phyloP scores from a whole-genome alignment of 129 eudicot genomes.

The Flaveria bidentis region DNA sequence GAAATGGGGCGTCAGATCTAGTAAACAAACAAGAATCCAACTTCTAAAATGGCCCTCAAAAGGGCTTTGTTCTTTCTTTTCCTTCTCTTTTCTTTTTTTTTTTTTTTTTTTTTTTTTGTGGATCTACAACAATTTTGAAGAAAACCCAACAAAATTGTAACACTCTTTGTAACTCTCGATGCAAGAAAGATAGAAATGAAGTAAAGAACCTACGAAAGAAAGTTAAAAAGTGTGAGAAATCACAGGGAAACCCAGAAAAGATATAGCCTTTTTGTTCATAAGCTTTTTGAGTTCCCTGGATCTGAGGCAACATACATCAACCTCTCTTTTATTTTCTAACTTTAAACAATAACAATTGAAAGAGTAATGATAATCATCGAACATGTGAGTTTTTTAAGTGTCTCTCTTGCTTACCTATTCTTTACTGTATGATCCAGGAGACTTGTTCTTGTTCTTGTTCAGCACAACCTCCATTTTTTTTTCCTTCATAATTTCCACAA shows the following conservation, averaged over 20 bases:
- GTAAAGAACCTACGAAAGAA: constrained; percentile 46
- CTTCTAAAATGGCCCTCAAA: constrained; percentile 35
- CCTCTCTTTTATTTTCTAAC: constrained; percentile 43
- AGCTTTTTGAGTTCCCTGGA: constrained; percentile 64
- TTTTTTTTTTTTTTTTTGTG: too few relatives aligned
- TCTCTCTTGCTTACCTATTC: constrained; percentile 39
- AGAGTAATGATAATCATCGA: constrained; percentile 26
- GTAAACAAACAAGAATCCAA: constrained; percentile 36
- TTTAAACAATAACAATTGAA: constrained; percentile 35
- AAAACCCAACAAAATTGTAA: constrained; percentile 30
- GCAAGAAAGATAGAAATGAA: constrained; percentile 36
- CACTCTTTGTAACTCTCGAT: constrained; percentile 33
- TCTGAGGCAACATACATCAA: constrained; percentile 72
- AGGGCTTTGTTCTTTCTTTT: constrained; percentile 14
- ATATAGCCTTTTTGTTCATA: constrained; percentile 40
- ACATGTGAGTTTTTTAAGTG: constrained; percentile 30
- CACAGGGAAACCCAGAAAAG: constrained; percentile 63
- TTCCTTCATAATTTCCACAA: neutral
- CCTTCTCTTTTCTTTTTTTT: too few relatives aligned
- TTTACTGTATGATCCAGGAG: constrained; percentile 31
- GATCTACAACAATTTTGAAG: constrained; percentile 5
- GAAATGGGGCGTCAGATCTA: constrained; percentile 48
- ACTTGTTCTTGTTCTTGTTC: constrained; percentile 19
- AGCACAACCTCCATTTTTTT: constrained; percentile 14
- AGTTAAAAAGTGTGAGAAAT: constrained; percentile 49